Base-by-base conservation (phyloP, 2,329 filamentous ascomycete genomes). In the Penicillium sp. region DNA sequence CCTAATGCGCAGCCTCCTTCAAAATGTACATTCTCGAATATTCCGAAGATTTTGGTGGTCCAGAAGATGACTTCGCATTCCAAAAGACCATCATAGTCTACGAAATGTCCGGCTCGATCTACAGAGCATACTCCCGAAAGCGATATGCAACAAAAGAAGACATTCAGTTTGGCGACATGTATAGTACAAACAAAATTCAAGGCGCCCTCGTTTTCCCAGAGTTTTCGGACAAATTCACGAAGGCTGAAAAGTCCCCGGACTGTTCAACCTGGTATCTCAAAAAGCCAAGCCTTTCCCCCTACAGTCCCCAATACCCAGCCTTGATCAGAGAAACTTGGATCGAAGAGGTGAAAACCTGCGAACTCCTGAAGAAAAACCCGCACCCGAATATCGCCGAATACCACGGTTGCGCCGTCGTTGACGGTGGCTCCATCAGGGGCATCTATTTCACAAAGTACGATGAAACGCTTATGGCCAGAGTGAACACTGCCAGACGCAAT, bases 351-450 rank as follows among this genome's bases (percentile, higher is more conserved):
- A 52, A 45, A 5, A 53, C n/a, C 4, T 56, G 54, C 32, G 54
- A 56, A 41, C 4, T 53, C 0, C 23, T 56, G 5, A 56, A 38
- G 21, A 29, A 40, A 4, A 23, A 27, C 8, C 54, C 45, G 2
- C 54, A 56, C 9, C 54, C 44, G 7, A 56, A 56, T 23, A 39
- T 56, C 10, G 50, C 54, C 2, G 15, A 38, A 46, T 56, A 56
- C 21, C 50, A 56, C 27, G 54, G 54, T 12, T 56, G 54, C 7
- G 50, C 31, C 4, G 50, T 56, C 4, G 23, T 44, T 6, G 16
- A 53, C 10, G 21, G 34, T n/a, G 44, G 44, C 9, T 31, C 25
- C 16, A 49, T 49, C 27, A 27, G 37, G 46, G 50, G 44, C 4
- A 42, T 53, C 9, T 56, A 49, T 25, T 53, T 56, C 18, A 45